phyloP scores from a whole-genome alignment of 495 filamentous ascomycete genomes.

The Cercophora scortea region DNA sequence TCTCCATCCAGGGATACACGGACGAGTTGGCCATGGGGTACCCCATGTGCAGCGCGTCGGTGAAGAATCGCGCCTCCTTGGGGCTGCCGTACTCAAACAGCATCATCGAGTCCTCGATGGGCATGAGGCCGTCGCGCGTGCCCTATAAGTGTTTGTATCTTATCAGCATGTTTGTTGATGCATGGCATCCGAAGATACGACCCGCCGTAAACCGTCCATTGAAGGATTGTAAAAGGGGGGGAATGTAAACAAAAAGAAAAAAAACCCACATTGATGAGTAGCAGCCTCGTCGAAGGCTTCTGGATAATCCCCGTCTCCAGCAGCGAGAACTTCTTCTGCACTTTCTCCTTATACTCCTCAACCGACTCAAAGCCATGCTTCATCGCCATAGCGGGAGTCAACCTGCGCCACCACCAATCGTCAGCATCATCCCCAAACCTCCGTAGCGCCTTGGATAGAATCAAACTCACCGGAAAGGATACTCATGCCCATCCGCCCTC shows the following conservation, averaged over 20 bases:
- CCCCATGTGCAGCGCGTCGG: conserved; percentile 56
- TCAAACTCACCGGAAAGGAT: conserved; percentile 61
- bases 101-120: conserved; percentile 67
- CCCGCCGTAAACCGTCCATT: too few species aligned
- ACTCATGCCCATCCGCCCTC: conserved; percentile 64
- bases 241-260: background rate
- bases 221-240: background rate
- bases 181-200: background rate
- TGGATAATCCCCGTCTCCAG: conserved; percentile 62
- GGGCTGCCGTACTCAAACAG: conserved; percentile 61
- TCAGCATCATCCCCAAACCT: background rate
- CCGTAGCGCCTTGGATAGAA: background rate
- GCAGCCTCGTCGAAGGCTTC: conserved; percentile 51
- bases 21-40: conserved; percentile 48
- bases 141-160: conserved; percentile 38
- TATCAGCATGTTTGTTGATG: background rate
- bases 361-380: conserved; percentile 61
- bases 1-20: conserved; percentile 51
- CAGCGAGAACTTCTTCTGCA: conserved; percentile 64
- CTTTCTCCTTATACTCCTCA: conserved; percentile 52
- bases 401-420: conserved; percentile 23
- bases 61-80: conserved; percentile 63
- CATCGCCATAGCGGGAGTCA: conserved; percentile 56
- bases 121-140: conserved; percentile 63
- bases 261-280: conserved; percentile 57